Conservation (phyloP, 2,329 filamentous ascomycete species). For the Clathrospora elynae region DNA sequence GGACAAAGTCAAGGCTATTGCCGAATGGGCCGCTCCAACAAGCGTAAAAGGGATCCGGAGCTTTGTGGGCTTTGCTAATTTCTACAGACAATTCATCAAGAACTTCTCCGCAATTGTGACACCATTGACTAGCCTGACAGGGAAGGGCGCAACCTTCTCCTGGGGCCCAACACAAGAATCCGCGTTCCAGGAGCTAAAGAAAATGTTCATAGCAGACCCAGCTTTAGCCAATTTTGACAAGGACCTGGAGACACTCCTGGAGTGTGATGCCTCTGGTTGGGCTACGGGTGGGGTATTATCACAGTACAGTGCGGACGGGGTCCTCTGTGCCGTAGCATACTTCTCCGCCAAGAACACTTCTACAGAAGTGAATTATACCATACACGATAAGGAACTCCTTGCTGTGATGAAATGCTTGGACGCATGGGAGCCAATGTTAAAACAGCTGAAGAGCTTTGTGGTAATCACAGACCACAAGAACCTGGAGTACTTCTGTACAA, state of each 20-base stretch:
- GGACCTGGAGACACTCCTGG: constrained; percentile 16
- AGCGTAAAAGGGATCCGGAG: constrained; percentile 23
- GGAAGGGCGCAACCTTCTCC: neutral
- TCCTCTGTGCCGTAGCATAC: constrained; percentile 23
- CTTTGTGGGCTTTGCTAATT: constrained; percentile 44
- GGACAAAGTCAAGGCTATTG: constrained; percentile 16
- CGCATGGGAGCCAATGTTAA: neutral
- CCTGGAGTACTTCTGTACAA: neutral
- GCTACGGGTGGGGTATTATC: constrained; percentile 11
- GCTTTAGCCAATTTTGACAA: constrained; percentile 26
- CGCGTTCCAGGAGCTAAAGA: constrained; percentile 18
- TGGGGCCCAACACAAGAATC: neutral
- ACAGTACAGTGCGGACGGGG: constrained; percentile 12
- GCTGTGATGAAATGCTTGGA: constrained; percentile 14
- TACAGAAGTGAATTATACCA: neutral
- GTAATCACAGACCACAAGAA: neutral
- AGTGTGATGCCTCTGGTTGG: constrained; percentile 29
- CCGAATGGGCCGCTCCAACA: constrained; percentile 23
- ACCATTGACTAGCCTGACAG: constrained; percentile 5
- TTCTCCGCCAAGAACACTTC: constrained; percentile 14
- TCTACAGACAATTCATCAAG: constrained; percentile 38
- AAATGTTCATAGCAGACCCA: constrained; percentile 18
- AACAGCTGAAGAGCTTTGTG: neutral
- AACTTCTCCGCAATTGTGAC: constrained; percentile 8
- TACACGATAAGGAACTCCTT: constrained; percentile 29